phyloP scores from a whole-genome alignment of 176 grass and related monocot genomes.

The Aegilops speltoides region DNA sequence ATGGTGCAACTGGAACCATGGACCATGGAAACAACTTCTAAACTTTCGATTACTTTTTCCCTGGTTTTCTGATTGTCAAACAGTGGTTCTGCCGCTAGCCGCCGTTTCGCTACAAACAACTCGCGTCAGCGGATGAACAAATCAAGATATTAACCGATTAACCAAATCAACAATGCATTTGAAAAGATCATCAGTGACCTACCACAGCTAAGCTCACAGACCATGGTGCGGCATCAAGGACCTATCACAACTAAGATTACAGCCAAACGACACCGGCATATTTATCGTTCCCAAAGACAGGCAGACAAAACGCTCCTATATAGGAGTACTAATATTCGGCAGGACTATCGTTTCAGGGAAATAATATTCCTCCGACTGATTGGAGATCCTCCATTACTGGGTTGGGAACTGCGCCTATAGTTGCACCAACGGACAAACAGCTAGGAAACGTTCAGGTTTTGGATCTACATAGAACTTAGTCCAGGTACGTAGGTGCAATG shows the following conservation, averaged over 20 bases:
- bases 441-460: background rate
- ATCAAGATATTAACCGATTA: background rate
- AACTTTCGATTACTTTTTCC: background rate
- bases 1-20: background rate
- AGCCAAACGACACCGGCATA: background rate
- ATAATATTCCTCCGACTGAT: slow-evolving; percentile 18
- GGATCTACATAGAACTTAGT: background rate
- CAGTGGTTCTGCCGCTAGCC: background rate
- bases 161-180: slow-evolving; percentile 3
- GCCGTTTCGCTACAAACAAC: slow-evolving; percentile 35
- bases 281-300: slow-evolving; percentile 8
- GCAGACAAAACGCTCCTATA: background rate
- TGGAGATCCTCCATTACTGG: slow-evolving; percentile 8
- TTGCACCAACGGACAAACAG: background rate
- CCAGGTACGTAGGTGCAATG: slow-evolving; percentile 8
- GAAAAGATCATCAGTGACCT: slow-evolving; percentile 7
- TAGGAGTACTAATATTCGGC: background rate
- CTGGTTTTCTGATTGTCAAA: slow-evolving; percentile 4
- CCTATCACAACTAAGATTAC: slow-evolving; percentile 2
- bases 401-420: slow-evolving; percentile 20
- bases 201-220: background rate
- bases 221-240: background rate
- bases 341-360: slow-evolving; percentile 9
- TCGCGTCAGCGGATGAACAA: background rate
- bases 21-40: background rate